Evolutionary conservation across 169 alveolate genomes (phyloP).

Genomic region (Toxoplasma gondii): DNA sequence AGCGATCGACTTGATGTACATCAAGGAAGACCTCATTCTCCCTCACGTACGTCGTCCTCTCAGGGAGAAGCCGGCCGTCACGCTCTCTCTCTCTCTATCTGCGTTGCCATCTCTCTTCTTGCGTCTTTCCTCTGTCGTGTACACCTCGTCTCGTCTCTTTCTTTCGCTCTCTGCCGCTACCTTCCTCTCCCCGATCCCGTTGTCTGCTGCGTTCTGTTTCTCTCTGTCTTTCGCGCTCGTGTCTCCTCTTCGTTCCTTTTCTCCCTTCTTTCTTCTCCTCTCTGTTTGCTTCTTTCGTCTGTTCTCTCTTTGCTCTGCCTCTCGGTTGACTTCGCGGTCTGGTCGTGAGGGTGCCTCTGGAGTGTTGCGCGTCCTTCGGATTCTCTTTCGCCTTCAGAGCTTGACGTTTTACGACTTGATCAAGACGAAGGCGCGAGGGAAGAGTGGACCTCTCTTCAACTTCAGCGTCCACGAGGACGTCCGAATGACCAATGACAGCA

Average conservation of each 20-base stretch:
- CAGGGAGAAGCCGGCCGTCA: neutral
- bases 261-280: neutral
- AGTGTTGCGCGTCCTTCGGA: no score
- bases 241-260: neutral
- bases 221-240: no score
- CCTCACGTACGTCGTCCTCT: constrained; percentile 70
- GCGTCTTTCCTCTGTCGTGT: neutral
- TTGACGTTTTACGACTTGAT: constrained; percentile 75
- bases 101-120: neutral
- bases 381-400: constrained; percentile 15
- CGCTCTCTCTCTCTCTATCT: neutral
- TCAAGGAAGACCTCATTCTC: constrained; percentile 79
- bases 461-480: constrained; percentile 76
- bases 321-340: no score
- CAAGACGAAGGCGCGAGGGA: constrained; percentile 78
- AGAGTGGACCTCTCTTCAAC: constrained; percentile 77
- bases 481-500: constrained; percentile 65
- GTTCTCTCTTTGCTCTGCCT: neutral
- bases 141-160: neutral
- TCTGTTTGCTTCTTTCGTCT: neutral
- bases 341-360: no score
- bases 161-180: no score
- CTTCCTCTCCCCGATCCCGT: no score
- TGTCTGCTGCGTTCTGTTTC: no score
- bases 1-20: constrained; percentile 74